Percentiles rank a stretch among this genome's conserved stretches.
phyloP scores from a whole-genome alignment of 2,329 filamentous ascomycete species.

The Diaporthe sp. region DNA sequence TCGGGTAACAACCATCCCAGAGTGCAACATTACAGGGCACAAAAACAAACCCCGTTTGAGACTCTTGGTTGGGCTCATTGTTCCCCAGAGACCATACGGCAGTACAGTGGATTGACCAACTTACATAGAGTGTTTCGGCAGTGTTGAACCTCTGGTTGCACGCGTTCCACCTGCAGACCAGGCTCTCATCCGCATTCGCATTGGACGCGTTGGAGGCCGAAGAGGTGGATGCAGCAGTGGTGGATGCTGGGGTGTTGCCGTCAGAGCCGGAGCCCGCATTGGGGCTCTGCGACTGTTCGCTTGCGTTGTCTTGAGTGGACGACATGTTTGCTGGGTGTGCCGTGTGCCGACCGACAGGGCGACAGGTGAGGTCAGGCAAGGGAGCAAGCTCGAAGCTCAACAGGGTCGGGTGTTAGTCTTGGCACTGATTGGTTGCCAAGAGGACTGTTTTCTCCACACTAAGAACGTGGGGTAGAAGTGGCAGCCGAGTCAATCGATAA shows the following conservation, averaged over 20 bases:
- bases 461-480: slow-evolving; percentile 10
- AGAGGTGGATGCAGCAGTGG: slow-evolving; percentile 65
- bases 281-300: slow-evolving; percentile 51
- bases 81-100: neutral
- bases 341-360: slow-evolving; percentile 20
- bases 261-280: slow-evolving; percentile 65
- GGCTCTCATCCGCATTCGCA: slow-evolving; percentile 64
- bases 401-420: slow-evolving; percentile 23
- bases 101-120: slow-evolving; percentile 45
- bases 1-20: neutral
- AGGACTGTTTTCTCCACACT: slow-evolving; percentile 7
- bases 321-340: slow-evolving; percentile 37
- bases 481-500: slow-evolving; percentile 17
- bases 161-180: slow-evolving; percentile 72
- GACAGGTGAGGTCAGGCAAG: neutral
- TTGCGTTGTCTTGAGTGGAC: slow-evolving; percentile 41
- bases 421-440: slow-evolving; percentile 31
- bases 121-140: slow-evolving; percentile 73
- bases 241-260: slow-evolving; percentile 67
- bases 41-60: neutral
- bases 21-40: neutral
- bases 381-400: slow-evolving; percentile 25
- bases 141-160: slow-evolving; percentile 72
- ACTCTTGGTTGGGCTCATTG: neutral
- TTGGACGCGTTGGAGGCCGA: slow-evolving; percentile 53